Evolutionary conservation across 2,329 filamentous ascomycete genomes (phyloP).

Genomic region (Lanzia echinophila): DNA sequence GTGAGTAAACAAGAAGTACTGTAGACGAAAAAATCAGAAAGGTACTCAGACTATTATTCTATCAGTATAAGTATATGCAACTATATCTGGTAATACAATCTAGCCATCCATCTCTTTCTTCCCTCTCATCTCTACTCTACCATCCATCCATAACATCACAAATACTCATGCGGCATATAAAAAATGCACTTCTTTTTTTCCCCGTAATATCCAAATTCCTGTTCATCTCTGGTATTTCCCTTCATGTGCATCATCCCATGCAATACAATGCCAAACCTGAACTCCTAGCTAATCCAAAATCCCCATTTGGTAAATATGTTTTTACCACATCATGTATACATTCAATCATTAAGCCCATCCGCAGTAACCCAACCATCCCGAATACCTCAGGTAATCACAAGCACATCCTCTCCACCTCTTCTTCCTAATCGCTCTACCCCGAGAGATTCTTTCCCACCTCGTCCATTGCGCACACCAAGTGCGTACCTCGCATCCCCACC

Average conservation of each 20-base stretch:
- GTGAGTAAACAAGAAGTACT: no score
- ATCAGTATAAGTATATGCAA: no score
- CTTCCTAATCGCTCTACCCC: conserved; percentile 28
- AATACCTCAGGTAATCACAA: neutral
- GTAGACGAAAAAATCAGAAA: no score
- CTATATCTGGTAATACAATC: neutral
- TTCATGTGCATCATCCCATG: neutral
- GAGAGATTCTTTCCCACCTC: conserved; percentile 23
- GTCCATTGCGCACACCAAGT: conserved; percentile 25
- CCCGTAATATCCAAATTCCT: no score
- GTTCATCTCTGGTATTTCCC: no score
- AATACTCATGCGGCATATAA: no score
- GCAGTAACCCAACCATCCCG: neutral
- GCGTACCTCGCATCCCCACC: conserved; percentile 19
- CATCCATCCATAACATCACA: neutral
- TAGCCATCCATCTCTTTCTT: neutral
- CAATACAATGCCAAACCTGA: neutral
- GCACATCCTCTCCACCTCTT: conserved; percentile 6
- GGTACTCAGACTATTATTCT: no score
- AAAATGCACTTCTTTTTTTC: neutral
- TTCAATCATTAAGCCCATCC: conserved; percentile 3
- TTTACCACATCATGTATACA: neutral
- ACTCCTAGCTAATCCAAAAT: neutral
- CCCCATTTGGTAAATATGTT: neutral
- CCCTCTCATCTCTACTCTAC: neutral